A percentile compares a stretch with the other conserved stretches of the same genome.
phyloP scores from a whole-genome alignment of 805 yeast genomes.

The Cyberlindnera sargentensis region DNA sequence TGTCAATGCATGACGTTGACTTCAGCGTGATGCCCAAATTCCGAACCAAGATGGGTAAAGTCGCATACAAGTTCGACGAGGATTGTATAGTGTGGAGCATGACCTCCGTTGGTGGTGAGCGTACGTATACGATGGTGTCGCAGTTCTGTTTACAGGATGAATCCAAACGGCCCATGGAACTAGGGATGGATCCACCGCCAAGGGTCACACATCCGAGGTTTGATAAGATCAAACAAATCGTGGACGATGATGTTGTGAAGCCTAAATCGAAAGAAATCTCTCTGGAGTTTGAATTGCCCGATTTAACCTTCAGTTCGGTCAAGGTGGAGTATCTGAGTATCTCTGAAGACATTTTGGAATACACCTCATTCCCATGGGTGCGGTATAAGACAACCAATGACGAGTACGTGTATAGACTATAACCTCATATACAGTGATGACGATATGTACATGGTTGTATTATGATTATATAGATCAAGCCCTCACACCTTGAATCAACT shows the following conservation, averaged over 20 bases:
- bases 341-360: constrained; percentile 47
- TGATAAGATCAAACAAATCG: constrained; percentile 13
- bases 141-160: constrained; percentile 32
- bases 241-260: constrained; percentile 10
- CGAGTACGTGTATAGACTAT: constrained; percentile 25
- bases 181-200: constrained; percentile 25
- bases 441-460: background rate
- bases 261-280: constrained; percentile 28
- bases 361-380: constrained; percentile 77
- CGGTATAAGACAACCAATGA: constrained; percentile 43
- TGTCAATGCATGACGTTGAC: constrained; percentile 31
- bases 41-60: constrained; percentile 67
- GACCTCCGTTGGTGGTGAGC: constrained; percentile 57
- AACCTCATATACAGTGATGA: background rate
- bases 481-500: constrained; percentile 19
- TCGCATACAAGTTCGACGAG: constrained; percentile 62
- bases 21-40: constrained; percentile 50
- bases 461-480: constrained; percentile 1
- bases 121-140: constrained; percentile 46
- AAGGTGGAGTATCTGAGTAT: constrained; percentile 61
- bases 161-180: constrained; percentile 16
- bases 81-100: constrained; percentile 70
- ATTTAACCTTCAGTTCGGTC: constrained; percentile 57
- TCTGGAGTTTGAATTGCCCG: constrained; percentile 57
- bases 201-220: constrained; percentile 16